phyloP scores from a whole-genome alignment of 495 filamentous ascomycete genomes.

The Elaphomyces granulatus region DNA sequence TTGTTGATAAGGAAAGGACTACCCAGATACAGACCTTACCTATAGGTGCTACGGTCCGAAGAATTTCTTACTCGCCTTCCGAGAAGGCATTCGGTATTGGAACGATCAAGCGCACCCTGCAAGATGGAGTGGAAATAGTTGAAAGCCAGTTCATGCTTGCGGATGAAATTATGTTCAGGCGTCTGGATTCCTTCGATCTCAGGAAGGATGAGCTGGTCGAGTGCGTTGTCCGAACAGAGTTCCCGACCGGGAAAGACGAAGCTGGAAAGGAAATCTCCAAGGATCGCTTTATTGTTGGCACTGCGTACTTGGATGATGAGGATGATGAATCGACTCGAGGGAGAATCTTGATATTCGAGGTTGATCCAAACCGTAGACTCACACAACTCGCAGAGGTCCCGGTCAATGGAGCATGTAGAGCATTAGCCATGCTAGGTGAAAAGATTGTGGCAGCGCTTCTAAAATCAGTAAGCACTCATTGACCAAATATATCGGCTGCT shows the following conservation, averaged over 20 bases:
- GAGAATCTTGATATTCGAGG: constrained; percentile 70
- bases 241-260: constrained; percentile 46
- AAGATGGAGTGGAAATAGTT: constrained; percentile 42
- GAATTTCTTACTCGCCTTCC: constrained; percentile 69
- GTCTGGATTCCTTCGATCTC: constrained; percentile 37
- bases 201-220: constrained; percentile 66
- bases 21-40: constrained; percentile 72
- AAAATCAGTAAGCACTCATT: constrained; percentile 57
- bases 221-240: constrained; percentile 62
- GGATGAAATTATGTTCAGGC: constrained; percentile 43
- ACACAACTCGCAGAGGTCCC: constrained; percentile 48
- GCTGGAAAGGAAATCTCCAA: constrained; percentile 20
- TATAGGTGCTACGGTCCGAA: constrained; percentile 69
- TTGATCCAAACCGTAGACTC: constrained; percentile 56
- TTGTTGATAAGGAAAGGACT: constrained; percentile 69
- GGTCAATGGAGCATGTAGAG: constrained; percentile 64
- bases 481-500: constrained; percentile 22
- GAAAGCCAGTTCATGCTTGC: constrained; percentile 46
- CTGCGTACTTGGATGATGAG: constrained; percentile 56
- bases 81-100: constrained; percentile 78
- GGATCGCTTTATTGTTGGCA: constrained; percentile 83
- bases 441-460: constrained; percentile 73
- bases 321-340: constrained; percentile 42
- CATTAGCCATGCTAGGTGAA: constrained; percentile 55
- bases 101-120: constrained; percentile 52